Conservation (phyloP, 1,284 basidiomycete species). For the Trametes sp. region DNA sequence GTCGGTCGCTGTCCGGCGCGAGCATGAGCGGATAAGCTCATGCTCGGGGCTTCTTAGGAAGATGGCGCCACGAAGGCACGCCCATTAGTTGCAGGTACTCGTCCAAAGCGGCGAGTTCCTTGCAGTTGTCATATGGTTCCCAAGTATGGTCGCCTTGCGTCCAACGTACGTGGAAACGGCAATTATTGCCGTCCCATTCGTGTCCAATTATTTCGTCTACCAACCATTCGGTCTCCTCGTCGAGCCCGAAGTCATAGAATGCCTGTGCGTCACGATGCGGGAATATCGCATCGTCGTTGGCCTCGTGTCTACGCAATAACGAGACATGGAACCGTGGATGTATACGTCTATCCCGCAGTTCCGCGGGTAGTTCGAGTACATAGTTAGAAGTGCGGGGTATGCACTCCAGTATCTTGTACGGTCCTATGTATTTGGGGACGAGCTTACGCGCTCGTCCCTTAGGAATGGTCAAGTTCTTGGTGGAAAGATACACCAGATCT, state of each 20-base stretch:
- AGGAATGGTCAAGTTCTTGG: conserved; percentile 42
- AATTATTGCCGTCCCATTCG: no score
- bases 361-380: conserved; percentile 37
- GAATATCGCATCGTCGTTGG: conserved; percentile 39
- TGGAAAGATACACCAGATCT: conserved; percentile 37
- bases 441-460: conserved; percentile 44
- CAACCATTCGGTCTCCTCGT: no score
- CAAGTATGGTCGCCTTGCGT: conserved; percentile 43
- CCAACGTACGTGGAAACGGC: no score
- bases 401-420: conserved; percentile 36
- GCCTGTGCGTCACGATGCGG: conserved; percentile 32
- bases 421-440: conserved; percentile 44
- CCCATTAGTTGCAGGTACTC: conserved; percentile 36
- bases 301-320: conserved; percentile 33
- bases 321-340: conserved; percentile 41
- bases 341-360: conserved; percentile 32
- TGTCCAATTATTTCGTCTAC: no score
- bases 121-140: conserved; percentile 35
- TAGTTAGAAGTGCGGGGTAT: conserved; percentile 34
- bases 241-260: conserved; percentile 40
- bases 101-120: conserved; percentile 37
- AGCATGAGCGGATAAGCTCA: no score
- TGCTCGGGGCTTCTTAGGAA: no score
- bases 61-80: conserved; percentile 5
- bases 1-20: no score